Percentiles rank a stretch among this genome's conserved stretches.
Evolutionary conservation across 2,329 filamentous ascomycete genomes (phyloP).

Genomic region (Ophiostoma triangulosporum): DNA sequence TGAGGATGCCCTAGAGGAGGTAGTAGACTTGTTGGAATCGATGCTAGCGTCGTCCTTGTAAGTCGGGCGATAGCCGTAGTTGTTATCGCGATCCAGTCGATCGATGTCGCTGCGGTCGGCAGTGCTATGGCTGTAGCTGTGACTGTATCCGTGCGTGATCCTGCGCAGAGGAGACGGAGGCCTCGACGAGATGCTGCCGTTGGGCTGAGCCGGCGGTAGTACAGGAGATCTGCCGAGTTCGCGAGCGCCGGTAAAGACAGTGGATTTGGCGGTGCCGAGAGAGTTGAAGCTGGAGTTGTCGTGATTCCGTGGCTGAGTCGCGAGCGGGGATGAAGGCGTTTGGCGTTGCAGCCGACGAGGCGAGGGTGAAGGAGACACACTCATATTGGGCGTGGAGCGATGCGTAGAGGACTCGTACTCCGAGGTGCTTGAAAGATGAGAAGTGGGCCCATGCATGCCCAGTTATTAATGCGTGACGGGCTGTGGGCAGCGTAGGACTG

Average conservation of each 20-base stretch:
- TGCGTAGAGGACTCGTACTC: background rate
- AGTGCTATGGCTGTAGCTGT: slow-evolving; percentile 7
- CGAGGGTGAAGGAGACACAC: slow-evolving; percentile 8
- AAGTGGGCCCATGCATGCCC: slow-evolving; percentile 22
- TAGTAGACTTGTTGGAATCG: slow-evolving; percentile 1
- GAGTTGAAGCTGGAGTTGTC: slow-evolving; percentile 1
- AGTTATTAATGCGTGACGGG: slow-evolving; percentile 24
- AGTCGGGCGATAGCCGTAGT: slow-evolving; percentile 5
- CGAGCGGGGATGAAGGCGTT: slow-evolving; percentile 6
- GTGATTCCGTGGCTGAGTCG: slow-evolving; percentile 1
- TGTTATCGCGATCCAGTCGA: slow-evolving; percentile 5
- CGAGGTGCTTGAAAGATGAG: background rate
- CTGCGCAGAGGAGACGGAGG: background rate
- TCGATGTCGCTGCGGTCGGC: background rate
- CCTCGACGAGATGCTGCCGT: background rate
- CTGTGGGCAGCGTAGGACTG: background rate
- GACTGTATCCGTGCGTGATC: background rate
- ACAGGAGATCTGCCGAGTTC: slow-evolving; percentile 2
- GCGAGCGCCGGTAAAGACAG: background rate
- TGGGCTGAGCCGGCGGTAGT: background rate
- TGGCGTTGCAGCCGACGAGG: slow-evolving; percentile 9
- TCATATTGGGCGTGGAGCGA: slow-evolving; percentile 2
- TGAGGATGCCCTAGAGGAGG: background rate
- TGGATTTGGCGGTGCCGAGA: background rate
- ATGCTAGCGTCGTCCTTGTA: slow-evolving; percentile 7